Percentiles rank a stretch among this genome's conserved stretches.
These are phyloP conservation scores for Kandelia obovata DNA, from an alignment of 345 rosid species.

Conservation along the genomic window DNA sequence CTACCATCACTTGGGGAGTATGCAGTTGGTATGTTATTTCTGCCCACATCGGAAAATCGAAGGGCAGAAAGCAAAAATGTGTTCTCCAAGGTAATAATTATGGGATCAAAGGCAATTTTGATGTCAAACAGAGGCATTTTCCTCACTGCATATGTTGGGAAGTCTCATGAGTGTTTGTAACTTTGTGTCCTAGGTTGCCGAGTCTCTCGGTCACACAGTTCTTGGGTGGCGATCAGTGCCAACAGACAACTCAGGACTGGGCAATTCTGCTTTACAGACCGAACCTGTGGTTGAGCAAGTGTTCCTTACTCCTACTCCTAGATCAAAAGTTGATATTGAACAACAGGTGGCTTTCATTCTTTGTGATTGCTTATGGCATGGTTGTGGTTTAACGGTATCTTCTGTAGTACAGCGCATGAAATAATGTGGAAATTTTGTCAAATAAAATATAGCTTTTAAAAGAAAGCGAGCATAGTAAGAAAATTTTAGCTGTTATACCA, in stretches of 20 bases:
- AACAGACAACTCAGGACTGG: slow-evolving; percentile 77
- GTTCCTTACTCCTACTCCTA: slow-evolving; percentile 64
- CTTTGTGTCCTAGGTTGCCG: slow-evolving; percentile 62
- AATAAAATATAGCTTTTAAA: too few relatives aligned
- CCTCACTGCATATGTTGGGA: not conserved
- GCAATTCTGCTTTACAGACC: slow-evolving; percentile 79
- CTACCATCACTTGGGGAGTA: slow-evolving; percentile 77
- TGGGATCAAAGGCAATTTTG: not conserved
- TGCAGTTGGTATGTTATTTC: slow-evolving; percentile 96
- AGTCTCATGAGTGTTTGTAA: not conserved
- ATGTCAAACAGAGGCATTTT: not conserved
- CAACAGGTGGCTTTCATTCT: slow-evolving; percentile 57
- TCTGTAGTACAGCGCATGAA: too few relatives aligned
- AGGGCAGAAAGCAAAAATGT: slow-evolving; percentile 79
- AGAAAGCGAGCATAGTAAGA: too few relatives aligned
- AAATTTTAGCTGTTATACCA: too few relatives aligned
- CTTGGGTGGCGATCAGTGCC: slow-evolving; percentile 95
- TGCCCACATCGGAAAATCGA: slow-evolving; percentile 70
- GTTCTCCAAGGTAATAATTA: slow-evolving; percentile 65
- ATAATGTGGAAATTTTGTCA: too few relatives aligned
- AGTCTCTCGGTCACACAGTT: slow-evolving; percentile 88
- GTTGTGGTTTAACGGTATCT: too few relatives aligned
- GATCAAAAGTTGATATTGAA: slow-evolving; percentile 80
- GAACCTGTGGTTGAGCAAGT: slow-evolving; percentile 96
- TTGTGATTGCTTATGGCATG: not conserved